Evolutionary conservation across 495 filamentous ascomycete genomes (phyloP), one percentile per base, ranked within the genome.

Genomic region (Hypoxylon intermedium): DNA sequence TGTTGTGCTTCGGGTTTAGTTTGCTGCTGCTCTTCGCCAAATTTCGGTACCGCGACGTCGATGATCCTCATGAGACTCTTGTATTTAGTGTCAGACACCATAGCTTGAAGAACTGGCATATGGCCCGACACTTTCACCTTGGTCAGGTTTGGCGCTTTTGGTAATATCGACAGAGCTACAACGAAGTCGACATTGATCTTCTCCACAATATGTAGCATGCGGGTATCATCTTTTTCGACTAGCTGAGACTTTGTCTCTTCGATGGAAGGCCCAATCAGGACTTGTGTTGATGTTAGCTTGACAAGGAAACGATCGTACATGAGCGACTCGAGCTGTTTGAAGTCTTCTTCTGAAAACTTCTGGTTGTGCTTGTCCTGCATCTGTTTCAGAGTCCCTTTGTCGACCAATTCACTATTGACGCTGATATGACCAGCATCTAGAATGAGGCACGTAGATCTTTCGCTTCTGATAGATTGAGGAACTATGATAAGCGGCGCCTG

Each of bases 231-330:
- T 52, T 85, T 83, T 6, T 82, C 80, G 7, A 83, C 83, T 9
- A 98, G 77, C 67, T 98, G 93, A n/a, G 85, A 77, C 67, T 91
- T 92, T 3, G 94, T 94, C 57, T 89, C 88, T 51, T 96, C 89
- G 36, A 98, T 87, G 0, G 92, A 92, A n/a, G 94, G 91, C 5
- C 94, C 94, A 58, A 98, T 96, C 19, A 98, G 81, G 52, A 98
- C 84, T 69, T 98, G 94, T 0, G 94, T 98, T 0, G 92, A 93
- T 43, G 95, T 87, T 20, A 98, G 79, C 66, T 94, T 96, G 65
- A 98, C 82, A 26, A 89, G 73, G 74, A 98, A 98, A 34, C 92
- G 91, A 78, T 98, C 94, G 67, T 98, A 98, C 84, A 98, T 92
- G 58, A 98, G 79, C 28, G 87, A 86, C 69, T 97, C 91, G 9